These are phyloP conservation scores for Pugionium cornutum DNA, from an alignment of 345 rosid genomes.

Conservation along the genomic window DNA sequence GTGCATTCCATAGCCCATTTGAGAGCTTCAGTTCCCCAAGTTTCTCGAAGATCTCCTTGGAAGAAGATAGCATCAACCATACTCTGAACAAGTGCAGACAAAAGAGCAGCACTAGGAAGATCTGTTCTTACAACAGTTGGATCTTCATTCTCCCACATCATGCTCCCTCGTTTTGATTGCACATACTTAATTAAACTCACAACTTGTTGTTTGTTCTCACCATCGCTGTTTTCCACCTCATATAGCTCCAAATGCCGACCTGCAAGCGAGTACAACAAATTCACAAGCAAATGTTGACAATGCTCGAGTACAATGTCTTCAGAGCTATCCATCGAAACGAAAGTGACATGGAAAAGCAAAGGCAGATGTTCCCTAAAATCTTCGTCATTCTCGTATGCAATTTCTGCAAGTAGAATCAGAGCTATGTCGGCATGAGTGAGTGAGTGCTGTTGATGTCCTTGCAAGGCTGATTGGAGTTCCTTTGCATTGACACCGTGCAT, in stretches of 20 bases:
- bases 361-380: constrained; percentile 99
- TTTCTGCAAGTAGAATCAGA: constrained; percentile 91
- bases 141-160: constrained; percentile 99
- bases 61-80: constrained; percentile 99
- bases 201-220: constrained; percentile 97
- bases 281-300: constrained; percentile 98
- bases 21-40: constrained; percentile 97
- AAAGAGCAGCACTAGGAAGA: constrained; percentile 94
- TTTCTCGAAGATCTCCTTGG: constrained; percentile 99
- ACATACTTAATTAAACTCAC: constrained; percentile 95
- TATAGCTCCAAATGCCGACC: constrained; percentile 98
- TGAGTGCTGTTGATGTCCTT: constrained; percentile 97
- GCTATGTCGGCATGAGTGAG: constrained; percentile 99
- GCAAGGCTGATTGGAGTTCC: constrained; percentile 97
- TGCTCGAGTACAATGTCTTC: constrained; percentile 98
- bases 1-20: constrained; percentile 99
- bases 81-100: constrained; percentile 96
- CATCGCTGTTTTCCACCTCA: constrained; percentile 92
- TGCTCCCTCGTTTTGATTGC: constrained; percentile 97
- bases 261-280: constrained; percentile 91
- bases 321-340: constrained; percentile 99
- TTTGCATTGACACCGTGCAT: constrained; percentile 83
- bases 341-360: constrained; percentile 94
- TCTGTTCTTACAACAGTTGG: constrained; percentile 79
- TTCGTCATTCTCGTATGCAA: constrained; percentile 97